These are phyloP conservation scores for Lachnum nothofagi DNA, from an alignment of 2,329 filamentous ascomycete species.

Conservation along the genomic window DNA sequence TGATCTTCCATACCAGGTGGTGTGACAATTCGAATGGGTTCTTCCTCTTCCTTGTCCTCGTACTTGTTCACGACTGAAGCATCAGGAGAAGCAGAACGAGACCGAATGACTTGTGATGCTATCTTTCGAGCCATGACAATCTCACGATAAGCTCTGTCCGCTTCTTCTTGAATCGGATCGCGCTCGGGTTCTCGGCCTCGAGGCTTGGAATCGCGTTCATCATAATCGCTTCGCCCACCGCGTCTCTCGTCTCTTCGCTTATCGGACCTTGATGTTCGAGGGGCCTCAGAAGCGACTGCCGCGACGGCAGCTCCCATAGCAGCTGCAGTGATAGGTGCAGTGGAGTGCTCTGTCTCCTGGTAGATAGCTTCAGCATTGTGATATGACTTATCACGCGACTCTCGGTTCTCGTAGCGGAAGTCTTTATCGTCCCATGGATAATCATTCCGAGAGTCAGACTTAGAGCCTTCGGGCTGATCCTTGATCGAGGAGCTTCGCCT, in stretches of 20 bases:
- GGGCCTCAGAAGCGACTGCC: slow-evolving; percentile 35
- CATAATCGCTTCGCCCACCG: slow-evolving; percentile 25
- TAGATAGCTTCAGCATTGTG: slow-evolving; percentile 42
- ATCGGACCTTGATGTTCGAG: slow-evolving; percentile 28
- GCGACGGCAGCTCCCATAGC: slow-evolving; percentile 45
- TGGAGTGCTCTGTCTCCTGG: slow-evolving; percentile 44
- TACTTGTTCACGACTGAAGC: slow-evolving; percentile 54
- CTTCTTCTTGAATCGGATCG: slow-evolving; percentile 51
- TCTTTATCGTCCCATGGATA: slow-evolving; percentile 15
- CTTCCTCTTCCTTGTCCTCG: slow-evolving; percentile 32
- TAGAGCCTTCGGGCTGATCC: slow-evolving; percentile 12
- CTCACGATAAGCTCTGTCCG: slow-evolving; percentile 54
- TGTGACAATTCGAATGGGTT: slow-evolving; percentile 46
- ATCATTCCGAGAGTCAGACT: slow-evolving; percentile 15
- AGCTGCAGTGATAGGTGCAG: slow-evolving; percentile 43
- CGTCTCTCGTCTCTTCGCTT: slow-evolving; percentile 38
- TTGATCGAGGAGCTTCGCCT: slow-evolving; percentile 26
- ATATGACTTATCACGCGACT: slow-evolving; percentile 24
- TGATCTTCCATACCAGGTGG: slow-evolving; percentile 48
- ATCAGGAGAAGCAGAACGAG: slow-evolving; percentile 47
- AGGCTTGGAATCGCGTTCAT: slow-evolving; percentile 22
- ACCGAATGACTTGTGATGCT: slow-evolving; percentile 47
- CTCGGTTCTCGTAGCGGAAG: slow-evolving; percentile 12
- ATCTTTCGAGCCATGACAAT: slow-evolving; percentile 49
- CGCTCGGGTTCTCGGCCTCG: slow-evolving; percentile 20